Evolutionary conservation across 352 stramenopile species (phyloP), one percentile per base, ranked within the genome.

Genomic region (Saprolegnia parasitica): DNA sequence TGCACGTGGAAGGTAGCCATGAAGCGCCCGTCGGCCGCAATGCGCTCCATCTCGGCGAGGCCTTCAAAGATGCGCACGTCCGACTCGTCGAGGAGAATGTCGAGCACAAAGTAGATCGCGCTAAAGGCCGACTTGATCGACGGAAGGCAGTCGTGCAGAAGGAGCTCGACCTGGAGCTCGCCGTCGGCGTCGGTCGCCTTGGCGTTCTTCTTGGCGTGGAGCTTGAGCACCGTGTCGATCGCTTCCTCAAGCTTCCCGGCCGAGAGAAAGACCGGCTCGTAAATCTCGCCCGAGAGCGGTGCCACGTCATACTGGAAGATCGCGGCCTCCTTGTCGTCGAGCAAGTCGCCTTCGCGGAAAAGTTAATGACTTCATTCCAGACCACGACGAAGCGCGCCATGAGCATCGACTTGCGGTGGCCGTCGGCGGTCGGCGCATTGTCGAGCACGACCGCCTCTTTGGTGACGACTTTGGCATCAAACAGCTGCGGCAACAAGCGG

Each of bases 361-460:
- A 89, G 71, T 90, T 90, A 11, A 90, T 82, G 20, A 88, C 84
- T 57, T 90, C 83, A 67, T 90, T 90, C 83, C 83, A 90, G 18
- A 90, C 83, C 15, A 90, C 83, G 4, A 89, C 83, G 61, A 90
- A 90, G n/a, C 83, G 81, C 16, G 87, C 75, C 83, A 88, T 88
- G 78, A 89, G 86, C 63, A 70, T 70, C n/a, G 63, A 70, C 29
- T 52, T 52, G 29, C 63, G 63, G 40, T 70, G 63, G 63, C 63
- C 63, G n/a, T 70, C 63, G 18, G 54, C 46, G 3, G 45, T 32
- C 39, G 63, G 63, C 11, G 61, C 37, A 39, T 63, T 52, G 39
- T 70, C 63, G n/a, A 61, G 63, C 46, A 29, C 2, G 20, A 70
- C 54, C 32, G 55, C 16, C 18, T 50, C 23, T 64, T 64, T 64